These are phyloP conservation scores for Tylopilus rubrobrunneus DNA, from an alignment of 768 basidiomycete species.

Conservation along the genomic window DNA sequence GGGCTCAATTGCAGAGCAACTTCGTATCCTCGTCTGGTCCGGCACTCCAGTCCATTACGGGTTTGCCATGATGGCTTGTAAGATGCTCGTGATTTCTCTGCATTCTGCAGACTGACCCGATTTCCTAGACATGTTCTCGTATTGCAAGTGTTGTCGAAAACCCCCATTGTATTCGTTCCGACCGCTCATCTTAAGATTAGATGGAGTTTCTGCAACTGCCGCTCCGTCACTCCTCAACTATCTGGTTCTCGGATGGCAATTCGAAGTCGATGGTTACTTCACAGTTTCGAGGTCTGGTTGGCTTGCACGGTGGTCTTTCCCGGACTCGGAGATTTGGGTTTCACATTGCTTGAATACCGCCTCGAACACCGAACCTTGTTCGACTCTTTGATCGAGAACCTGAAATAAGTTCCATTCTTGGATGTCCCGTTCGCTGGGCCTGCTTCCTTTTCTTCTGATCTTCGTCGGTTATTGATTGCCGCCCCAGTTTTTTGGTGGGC, in stretches of 20 bases:
- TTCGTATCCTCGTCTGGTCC: conserved; percentile 75
- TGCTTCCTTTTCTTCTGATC: not conserved
- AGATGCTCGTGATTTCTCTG: conserved; percentile 7
- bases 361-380: conserved; percentile 42
- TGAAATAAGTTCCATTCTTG: conserved; percentile 38
- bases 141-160: conserved; percentile 33
- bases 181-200: conserved; percentile 7
- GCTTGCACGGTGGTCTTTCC: conserved; percentile 75
- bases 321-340: conserved; percentile 68
- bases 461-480: not conserved
- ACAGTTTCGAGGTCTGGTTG: conserved; percentile 77
- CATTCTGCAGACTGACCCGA: not conserved
- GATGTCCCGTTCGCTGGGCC: conserved; percentile 4
- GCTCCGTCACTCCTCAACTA: conserved; percentile 73
- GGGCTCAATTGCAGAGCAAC: conserved; percentile 76
- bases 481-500: conserved; percentile 44
- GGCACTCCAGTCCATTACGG: conserved; percentile 78
- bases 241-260: conserved; percentile 66
- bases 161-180: not conserved
- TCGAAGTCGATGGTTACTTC: conserved; percentile 70
- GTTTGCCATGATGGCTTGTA: conserved; percentile 56
- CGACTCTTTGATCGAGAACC: conserved; percentile 24
- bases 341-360: conserved; percentile 72
- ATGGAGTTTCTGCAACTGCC: conserved; percentile 63
- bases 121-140: conserved; percentile 45